These are phyloP conservation scores for Penicillium subrubescens DNA, from an alignment of 495 filamentous ascomycete species.

Conservation along the genomic window DNA sequence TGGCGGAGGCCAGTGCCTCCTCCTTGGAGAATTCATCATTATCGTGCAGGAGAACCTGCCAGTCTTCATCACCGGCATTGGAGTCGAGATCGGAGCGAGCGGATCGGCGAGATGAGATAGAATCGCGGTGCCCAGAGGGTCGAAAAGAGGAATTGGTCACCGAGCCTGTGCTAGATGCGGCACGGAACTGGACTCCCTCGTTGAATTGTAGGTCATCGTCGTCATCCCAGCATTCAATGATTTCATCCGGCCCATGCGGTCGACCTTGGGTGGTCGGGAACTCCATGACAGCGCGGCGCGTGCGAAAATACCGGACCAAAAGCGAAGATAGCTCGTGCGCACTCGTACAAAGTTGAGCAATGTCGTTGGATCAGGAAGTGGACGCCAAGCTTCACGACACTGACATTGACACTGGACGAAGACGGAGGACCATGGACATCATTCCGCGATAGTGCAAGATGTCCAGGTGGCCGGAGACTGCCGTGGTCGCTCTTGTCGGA, in stretches of 20 bases:
- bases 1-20: slow-evolving; percentile 84
- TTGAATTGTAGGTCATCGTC: slow-evolving; percentile 77
- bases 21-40: slow-evolving; percentile 77
- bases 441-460: slow-evolving; percentile 33
- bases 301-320: neutral
- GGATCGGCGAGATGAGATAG: slow-evolving; percentile 74
- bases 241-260: slow-evolving; percentile 52
- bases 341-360: neutral
- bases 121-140: slow-evolving; percentile 64
- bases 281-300: slow-evolving; percentile 49
- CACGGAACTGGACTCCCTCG: slow-evolving; percentile 68
- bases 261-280: slow-evolving; percentile 57
- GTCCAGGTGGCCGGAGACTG: neutral
- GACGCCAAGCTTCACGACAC: slow-evolving; percentile 29
- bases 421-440: slow-evolving; percentile 30
- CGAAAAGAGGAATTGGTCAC: slow-evolving; percentile 53
- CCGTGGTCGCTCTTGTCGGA: neutral
- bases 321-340: neutral
- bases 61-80: slow-evolving; percentile 76
- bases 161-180: slow-evolving; percentile 62
- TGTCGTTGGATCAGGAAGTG: slow-evolving; percentile 17
- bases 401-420: slow-evolving; percentile 26
- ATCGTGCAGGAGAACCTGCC: slow-evolving; percentile 74
- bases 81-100: slow-evolving; percentile 80
- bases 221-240: slow-evolving; percentile 87